These are phyloP conservation scores for Penicillium pancosmium DNA, from an alignment of 495 filamentous ascomycete species.

Conservation along the genomic window DNA sequence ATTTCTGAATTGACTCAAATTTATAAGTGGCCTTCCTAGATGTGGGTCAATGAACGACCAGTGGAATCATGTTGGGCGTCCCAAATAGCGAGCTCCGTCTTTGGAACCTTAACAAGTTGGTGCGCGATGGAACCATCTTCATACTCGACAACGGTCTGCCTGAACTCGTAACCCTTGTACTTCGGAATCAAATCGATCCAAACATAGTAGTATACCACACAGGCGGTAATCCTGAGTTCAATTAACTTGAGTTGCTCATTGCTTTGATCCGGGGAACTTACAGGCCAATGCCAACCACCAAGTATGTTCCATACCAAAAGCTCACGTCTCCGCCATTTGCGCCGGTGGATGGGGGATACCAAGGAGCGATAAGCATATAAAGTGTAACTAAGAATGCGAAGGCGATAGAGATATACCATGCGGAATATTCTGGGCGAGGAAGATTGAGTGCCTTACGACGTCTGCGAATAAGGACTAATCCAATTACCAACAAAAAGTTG, in stretches of 20 bases:
- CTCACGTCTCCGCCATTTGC: slow-evolving; percentile 60
- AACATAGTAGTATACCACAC: slow-evolving; percentile 57
- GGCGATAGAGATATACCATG: slow-evolving; percentile 56
- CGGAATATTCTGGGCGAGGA: slow-evolving; percentile 47
- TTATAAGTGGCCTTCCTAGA: too few relatives aligned
- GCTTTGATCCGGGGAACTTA: slow-evolving; percentile 30
- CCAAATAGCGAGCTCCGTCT: slow-evolving; percentile 50
- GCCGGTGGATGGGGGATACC: slow-evolving; percentile 64
- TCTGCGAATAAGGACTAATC: slow-evolving; percentile 55
- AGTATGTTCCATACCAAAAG: slow-evolving; percentile 70
- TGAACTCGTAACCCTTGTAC: slow-evolving; percentile 52
- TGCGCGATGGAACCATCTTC: slow-evolving; percentile 55
- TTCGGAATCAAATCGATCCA: slow-evolving; percentile 58
- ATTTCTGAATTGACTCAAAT: too few relatives aligned
- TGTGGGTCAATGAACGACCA: neutral
- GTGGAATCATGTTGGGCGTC: slow-evolving; percentile 57
- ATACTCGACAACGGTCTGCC: slow-evolving; percentile 53
- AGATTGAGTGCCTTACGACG: slow-evolving; percentile 51
- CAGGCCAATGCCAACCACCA: slow-evolving; percentile 58
- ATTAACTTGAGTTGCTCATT: neutral
- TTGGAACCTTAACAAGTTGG: slow-evolving; percentile 56
- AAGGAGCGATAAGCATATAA: slow-evolving; percentile 64
- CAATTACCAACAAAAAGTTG: slow-evolving; percentile 53
- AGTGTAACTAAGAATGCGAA: slow-evolving; percentile 58
- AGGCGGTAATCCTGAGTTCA: slow-evolving; percentile 44